These are phyloP conservation scores for Monilinia aucupariae DNA, from an alignment of 2,329 filamentous ascomycete genomes.

Conservation along the genomic window DNA sequence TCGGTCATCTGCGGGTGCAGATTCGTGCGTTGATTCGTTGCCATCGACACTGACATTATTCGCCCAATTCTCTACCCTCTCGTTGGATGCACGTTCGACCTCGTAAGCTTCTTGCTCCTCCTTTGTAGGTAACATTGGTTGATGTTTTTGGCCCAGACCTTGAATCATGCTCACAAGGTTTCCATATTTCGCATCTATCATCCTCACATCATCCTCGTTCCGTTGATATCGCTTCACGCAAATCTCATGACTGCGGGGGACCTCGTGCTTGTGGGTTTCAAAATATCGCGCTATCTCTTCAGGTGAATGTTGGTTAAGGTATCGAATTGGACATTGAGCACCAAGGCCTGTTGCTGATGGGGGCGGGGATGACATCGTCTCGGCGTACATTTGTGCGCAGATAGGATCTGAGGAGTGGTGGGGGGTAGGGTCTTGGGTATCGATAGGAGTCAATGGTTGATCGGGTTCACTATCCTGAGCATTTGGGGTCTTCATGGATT, in stretches of 20 bases:
- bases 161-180: constrained; percentile 92
- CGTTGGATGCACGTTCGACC: constrained; percentile 52
- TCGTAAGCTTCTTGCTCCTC: constrained; percentile 38
- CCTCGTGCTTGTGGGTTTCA: constrained; percentile 89
- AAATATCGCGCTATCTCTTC: constrained; percentile 93
- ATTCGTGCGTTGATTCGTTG: constrained; percentile 37
- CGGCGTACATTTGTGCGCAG: constrained; percentile 58
- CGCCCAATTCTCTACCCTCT: constrained; percentile 82
- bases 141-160: constrained; percentile 79
- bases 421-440: constrained; percentile 39
- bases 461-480: constrained; percentile 27
- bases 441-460: constrained; percentile 28
- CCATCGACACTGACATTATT: constrained; percentile 62
- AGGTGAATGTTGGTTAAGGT: constrained; percentile 83
- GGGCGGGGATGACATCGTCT: constrained; percentile 43
- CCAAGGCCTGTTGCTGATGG: constrained; percentile 47
- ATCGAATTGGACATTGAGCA: constrained; percentile 84
- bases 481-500: constrained; percentile 22
- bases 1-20: constrained; percentile 48
- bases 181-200: constrained; percentile 84
- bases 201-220: constrained; percentile 76
- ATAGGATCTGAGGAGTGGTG: constrained; percentile 55
- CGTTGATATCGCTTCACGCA: constrained; percentile 86
- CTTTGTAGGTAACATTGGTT: constrained; percentile 69
- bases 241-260: constrained; percentile 88